phyloP scores from a whole-genome alignment of 192 early-diverging fungal species.

The Rhizoclosmatium sp. region DNA sequence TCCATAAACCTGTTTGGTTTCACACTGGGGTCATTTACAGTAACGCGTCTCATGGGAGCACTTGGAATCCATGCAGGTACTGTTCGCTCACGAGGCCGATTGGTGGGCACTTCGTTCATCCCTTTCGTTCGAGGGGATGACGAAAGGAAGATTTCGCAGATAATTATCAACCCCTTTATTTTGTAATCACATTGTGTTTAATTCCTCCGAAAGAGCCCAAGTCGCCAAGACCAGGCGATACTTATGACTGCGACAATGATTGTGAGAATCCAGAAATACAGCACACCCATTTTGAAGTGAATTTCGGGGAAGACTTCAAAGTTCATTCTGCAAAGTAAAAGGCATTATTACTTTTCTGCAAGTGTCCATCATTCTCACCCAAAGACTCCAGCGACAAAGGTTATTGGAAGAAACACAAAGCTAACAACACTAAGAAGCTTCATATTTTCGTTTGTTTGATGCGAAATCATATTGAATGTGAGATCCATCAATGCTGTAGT shows the following conservation, averaged over 20 bases:
- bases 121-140: too few species aligned
- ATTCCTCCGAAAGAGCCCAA: constrained; percentile 5
- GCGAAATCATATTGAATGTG: constrained; percentile 33
- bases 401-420: constrained; percentile 62
- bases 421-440: constrained; percentile 30
- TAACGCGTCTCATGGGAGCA: too few species aligned
- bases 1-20: too few species aligned
- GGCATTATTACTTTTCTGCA: not conserved
- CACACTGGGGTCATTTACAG: too few species aligned
- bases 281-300: not conserved
- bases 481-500: constrained; percentile 57
- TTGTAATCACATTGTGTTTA: too few species aligned
- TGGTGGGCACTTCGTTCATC: too few species aligned
- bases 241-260: not conserved
- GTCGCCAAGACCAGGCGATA: not conserved
- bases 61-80: too few species aligned
- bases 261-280: constrained; percentile 17
- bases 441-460: constrained; percentile 39
- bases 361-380: not conserved
- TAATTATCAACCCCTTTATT: too few species aligned
- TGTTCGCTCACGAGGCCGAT: too few species aligned
- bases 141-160: too few species aligned
- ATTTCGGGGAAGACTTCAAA: constrained; percentile 52
- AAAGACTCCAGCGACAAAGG: constrained; percentile 60
- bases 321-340: constrained; percentile 52